Evolutionary conservation across 306 rosid genomes (phyloP).

Genomic region (Glycine latifolia): DNA sequence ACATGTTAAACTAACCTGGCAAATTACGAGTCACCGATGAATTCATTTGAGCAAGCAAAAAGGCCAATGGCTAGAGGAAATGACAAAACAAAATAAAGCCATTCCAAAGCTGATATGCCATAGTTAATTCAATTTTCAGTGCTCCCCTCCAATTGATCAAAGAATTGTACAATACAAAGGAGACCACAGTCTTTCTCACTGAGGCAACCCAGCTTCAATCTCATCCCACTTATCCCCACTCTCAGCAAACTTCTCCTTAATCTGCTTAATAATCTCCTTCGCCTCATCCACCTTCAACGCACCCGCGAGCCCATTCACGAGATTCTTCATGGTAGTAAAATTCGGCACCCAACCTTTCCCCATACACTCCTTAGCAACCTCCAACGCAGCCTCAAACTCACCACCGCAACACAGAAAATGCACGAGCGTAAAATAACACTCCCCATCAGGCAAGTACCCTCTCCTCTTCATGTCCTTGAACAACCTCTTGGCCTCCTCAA

Average conservation of each 20-base stretch:
- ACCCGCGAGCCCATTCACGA: conserved; percentile 76
- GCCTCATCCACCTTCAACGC: conserved; percentile 68
- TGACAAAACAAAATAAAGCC: conserved; percentile 37
- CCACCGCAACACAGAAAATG: conserved; percentile 58
- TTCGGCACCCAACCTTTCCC: conserved; percentile 79
- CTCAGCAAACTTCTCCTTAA: conserved; percentile 69
- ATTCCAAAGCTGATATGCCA: conserved; percentile 16
- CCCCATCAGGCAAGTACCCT: conserved; percentile 56
- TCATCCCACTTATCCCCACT: conserved; percentile 70
- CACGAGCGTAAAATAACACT: conserved; percentile 64
- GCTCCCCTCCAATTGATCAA: conserved; percentile 26
- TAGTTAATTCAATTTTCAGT: conserved; percentile 15
- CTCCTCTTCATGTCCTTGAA: conserved; percentile 62
- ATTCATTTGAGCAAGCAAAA: conserved; percentile 10
- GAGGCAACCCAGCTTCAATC: conserved; percentile 72
- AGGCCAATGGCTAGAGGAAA: neutral
- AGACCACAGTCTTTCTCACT: conserved; percentile 43
- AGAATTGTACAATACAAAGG: conserved; percentile 3
- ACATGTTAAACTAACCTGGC: conserved; percentile 24
- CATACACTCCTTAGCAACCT: conserved; percentile 63
- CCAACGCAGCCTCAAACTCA: conserved; percentile 66
- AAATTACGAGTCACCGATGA: conserved; percentile 16
- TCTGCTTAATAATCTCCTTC: conserved; percentile 59
- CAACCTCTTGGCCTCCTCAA: conserved; percentile 70
- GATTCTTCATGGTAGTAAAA: conserved; percentile 64